Conservation (phyloP, 495 filamentous ascomycete genomes). For the Annulohypoxylon bovei region DNA sequence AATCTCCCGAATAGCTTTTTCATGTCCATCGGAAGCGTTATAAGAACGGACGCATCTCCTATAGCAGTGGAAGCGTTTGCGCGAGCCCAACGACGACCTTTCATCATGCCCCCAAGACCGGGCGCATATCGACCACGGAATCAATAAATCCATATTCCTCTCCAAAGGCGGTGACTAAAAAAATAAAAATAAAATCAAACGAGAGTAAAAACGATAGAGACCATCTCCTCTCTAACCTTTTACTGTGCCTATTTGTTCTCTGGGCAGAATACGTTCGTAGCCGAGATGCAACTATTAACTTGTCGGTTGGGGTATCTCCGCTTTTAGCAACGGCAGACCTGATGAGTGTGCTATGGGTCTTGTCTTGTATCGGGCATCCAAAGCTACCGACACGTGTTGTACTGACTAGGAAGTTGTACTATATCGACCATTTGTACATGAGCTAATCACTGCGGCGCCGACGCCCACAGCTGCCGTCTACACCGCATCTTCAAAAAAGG, state of each 20-base stretch:
- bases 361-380: conserved; percentile 4
- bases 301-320: conserved; percentile 2
- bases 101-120: conserved; percentile 66
- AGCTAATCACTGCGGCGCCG: conserved; percentile 5
- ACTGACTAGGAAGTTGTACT: conserved; percentile 23
- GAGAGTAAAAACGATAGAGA: background rate
- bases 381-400: conserved; percentile 3
- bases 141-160: conserved; percentile 17
- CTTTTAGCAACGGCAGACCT: background rate
- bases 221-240: background rate
- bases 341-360: background rate
- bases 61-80: conserved; percentile 69
- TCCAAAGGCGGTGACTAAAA: background rate
- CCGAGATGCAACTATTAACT: background rate
- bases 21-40: conserved; percentile 98
- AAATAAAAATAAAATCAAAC: background rate
- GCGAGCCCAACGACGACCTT: conserved; percentile 66
- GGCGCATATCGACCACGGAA: conserved; percentile 51
- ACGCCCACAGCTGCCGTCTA: background rate
- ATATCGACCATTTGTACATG: conserved; percentile 28
- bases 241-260: background rate
- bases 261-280: background rate
- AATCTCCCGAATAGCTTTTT: conserved; percentile 76
- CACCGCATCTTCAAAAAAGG: conserved; percentile 9
- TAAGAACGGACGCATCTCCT: conserved; percentile 81